Conservation (phyloP, 345 rosid species). For the Citrus mangshanensis region DNA sequence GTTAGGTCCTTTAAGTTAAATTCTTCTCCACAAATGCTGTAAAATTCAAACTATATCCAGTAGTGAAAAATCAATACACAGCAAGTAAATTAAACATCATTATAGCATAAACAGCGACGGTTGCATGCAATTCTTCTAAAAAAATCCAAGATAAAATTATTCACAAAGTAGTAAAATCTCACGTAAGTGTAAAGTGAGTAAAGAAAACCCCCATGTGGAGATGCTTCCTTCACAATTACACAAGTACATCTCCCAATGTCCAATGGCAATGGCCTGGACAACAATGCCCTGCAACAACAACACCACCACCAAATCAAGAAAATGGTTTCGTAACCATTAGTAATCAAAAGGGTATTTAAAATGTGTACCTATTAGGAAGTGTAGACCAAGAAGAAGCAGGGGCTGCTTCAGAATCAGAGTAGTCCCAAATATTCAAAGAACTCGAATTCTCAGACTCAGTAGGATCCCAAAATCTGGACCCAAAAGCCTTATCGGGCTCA, state of each 20-base stretch:
- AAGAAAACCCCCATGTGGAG: constrained; percentile 49
- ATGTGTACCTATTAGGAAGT: constrained; percentile 67
- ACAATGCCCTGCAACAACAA: constrained; percentile 53
- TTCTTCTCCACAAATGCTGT: too few relatives aligned
- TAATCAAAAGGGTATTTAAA: background rate
- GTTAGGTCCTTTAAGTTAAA: too few relatives aligned
- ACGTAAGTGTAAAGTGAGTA: constrained; percentile 86
- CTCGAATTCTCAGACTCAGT: constrained; percentile 62
- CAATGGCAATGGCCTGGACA: constrained; percentile 82
- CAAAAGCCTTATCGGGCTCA: constrained; percentile 55
- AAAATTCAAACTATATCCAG: background rate
- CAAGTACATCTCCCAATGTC: constrained; percentile 91
- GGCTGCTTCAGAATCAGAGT: constrained; percentile 90
- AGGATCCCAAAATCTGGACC: constrained; percentile 54
- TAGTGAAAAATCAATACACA: background rate
- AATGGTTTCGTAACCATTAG: background rate
- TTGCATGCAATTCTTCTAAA: background rate
- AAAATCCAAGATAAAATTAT: background rate
- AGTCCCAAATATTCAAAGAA: constrained; percentile 83
- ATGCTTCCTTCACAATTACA: constrained; percentile 69
- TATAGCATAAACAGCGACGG: background rate
- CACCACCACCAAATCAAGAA: background rate
- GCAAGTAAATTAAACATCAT: background rate
- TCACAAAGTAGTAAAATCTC: constrained; percentile 15
- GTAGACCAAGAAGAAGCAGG: constrained; percentile 97